Base-by-base conservation (phyloP, 805 yeast genomes). In the Candida silvatica region DNA sequence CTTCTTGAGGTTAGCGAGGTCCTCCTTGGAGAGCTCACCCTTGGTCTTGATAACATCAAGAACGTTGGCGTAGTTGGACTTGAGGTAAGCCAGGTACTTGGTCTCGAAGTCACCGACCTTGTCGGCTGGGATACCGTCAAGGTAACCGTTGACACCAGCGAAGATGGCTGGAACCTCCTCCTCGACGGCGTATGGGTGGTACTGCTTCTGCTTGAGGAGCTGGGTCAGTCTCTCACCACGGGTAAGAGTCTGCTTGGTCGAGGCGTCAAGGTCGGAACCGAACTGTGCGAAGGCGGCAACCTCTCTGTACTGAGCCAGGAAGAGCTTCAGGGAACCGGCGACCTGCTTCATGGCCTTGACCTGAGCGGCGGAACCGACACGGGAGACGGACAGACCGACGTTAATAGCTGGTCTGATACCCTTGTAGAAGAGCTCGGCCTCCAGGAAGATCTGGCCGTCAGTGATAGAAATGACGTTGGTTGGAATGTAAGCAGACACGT, bases 161-260 rank as follows among this genome's bases (percentile, higher is more conserved):
- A 67, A 92, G 64, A 92, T 87, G 64, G 87, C 73, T 64, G 98
- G 98, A 48, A 94, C 98, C 76, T 87, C 96, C 73, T 90, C 96
- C 73, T 92, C 97, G 60, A 97, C 94, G 64, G 95, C 81, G 63
- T 90, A 72, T 66, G 99, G 99, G 58, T 81, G 59, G 78, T 79
- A 86, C 78, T 92, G 99, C 69, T 79, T 83, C 78, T 92, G 99
- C 74, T 90, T 88, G 69, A 92, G 80, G 68, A 92, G 75, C 76
- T 88, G 97, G 58, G 98, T 92, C 64, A 92, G 83, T 78, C 99
- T 90, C 82, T 92, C 98, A 87, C 99, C 99, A 83, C 99, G 88
- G 59, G 75, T 73, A 67, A 92, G 80, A 61, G 98, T 92, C 76
- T 87, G 97, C 77, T 90, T 92, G 70, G 99, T 92, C 43, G 97